Base-by-base conservation (phyloP, 78 protist genomes). In the Dictyostelium purpureum region DNA sequence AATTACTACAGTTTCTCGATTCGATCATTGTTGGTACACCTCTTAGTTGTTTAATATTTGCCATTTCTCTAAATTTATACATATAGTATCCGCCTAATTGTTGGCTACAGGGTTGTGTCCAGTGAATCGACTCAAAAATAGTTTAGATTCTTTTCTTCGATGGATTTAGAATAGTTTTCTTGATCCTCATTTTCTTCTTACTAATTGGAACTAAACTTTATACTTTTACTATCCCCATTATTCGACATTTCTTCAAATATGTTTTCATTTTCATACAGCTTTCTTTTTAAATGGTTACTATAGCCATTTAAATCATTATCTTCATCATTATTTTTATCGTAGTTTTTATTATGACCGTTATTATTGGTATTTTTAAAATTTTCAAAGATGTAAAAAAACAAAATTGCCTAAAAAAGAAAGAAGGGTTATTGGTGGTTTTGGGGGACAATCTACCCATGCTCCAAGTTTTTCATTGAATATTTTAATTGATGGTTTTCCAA, bases 1-100 rank as follows among this genome's bases (percentile, higher is more conserved):
- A 80, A 9, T 65, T 67, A 37, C 11, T 35, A 67, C 89, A 80
- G 14, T 66, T 80, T 52, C 67, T 80, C 49, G 65, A 52, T 40
- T 77, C 51, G 18, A 57, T 40, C 16, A 24, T 33, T 9, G 6
- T 47, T 5, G 77, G 75, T 31, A 79, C 19, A 21, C 77, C 76
- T 45, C n/a, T 65, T 21, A 79, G 7, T 19, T 42, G 28, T 3
- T 35, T 33, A 33, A 59, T 47, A 35, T 47, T 45, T 28, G 75
- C 75, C 28, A 21, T 42, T 11, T 63, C 76, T 26, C 65, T 63
- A 35, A 65, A 65, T 65, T 79, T 79, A 19, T 63, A 65, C 88
- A 79, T 79, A 33, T 51, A 74, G 19, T 45, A 79, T 19, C 77
- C 56, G 65, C 47, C 75, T 47, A 47, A 35, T 21, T 47, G 45